Conservation (phyloP, 106 monocot species). For the Allium cepa region DNA sequence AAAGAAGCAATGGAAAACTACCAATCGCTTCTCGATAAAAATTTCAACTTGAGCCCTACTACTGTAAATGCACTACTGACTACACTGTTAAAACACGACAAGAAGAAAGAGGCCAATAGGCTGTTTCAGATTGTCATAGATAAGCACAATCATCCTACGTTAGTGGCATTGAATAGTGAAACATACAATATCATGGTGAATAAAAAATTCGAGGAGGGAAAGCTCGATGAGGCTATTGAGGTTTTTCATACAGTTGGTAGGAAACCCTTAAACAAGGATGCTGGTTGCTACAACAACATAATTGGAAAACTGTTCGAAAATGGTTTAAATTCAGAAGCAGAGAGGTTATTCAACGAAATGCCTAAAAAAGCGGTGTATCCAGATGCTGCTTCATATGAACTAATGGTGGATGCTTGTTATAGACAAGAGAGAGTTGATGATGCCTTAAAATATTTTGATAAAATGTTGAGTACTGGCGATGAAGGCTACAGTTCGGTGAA, state of each 20-base stretch:
- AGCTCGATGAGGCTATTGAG: conserved; percentile 59
- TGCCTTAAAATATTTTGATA: conserved; percentile 57
- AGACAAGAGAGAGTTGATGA: conserved; percentile 45
- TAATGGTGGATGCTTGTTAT: conserved; percentile 61
- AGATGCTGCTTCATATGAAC: conserved; percentile 48
- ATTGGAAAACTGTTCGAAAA: conserved; percentile 73
- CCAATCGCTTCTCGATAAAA: conserved; percentile 55
- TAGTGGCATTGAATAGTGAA: conserved; percentile 53
- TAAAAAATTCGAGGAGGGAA: conserved; percentile 55
- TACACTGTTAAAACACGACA: conserved; percentile 61
- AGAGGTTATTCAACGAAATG: conserved; percentile 77
- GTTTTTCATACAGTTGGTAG: conserved; percentile 55
- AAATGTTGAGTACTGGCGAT: conserved; percentile 33
- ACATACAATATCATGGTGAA: conserved; percentile 93
- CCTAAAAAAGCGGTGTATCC: conserved; percentile 49
- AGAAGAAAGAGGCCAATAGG: conserved; percentile 47
- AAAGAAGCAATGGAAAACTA: conserved; percentile 95
- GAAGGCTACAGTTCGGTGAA: conserved; percentile 20
- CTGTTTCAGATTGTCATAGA: conserved; percentile 65
- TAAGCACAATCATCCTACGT: conserved; percentile 53
- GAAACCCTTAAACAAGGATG: conserved; percentile 78
- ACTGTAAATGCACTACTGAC: conserved; percentile 73
- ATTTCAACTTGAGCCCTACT: conserved; percentile 70
- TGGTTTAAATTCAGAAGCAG: conserved; percentile 45
- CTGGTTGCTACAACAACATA: conserved; percentile 77